Conservation (phyloP, 139 green algal species). For the Spirogloea muscicola region DNA sequence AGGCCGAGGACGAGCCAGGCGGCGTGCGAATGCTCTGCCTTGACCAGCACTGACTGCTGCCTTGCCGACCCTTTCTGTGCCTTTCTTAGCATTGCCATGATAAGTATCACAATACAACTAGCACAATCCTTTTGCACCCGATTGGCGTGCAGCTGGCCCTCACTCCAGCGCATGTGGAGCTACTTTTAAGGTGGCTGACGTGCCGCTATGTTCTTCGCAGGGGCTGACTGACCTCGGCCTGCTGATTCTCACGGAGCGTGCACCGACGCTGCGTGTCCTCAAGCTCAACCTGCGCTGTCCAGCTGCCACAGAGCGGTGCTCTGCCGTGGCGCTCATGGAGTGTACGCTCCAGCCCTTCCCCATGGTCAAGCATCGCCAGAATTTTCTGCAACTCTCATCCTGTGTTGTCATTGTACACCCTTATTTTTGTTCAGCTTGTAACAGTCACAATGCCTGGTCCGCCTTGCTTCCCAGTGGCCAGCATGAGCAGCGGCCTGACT, state of each 20-base stretch:
- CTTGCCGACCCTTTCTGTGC: too few species aligned
- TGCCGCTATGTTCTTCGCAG: constrained; percentile 3
- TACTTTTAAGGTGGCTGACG: too few species aligned
- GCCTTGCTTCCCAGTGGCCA: constrained; percentile 5
- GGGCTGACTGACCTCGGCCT: constrained; percentile 19
- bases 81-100: too few species aligned
- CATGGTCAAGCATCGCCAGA: background rate
- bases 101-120: too few species aligned
- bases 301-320: constrained; percentile 9
- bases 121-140: too few species aligned
- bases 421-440: too few species aligned
- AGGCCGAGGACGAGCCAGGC: constrained; percentile 12
- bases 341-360: background rate
- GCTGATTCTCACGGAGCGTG: constrained; percentile 9
- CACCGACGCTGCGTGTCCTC: constrained; percentile 6
- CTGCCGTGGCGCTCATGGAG: constrained; percentile 35
- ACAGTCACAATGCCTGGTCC: too few species aligned
- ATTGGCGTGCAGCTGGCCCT: too few species aligned
- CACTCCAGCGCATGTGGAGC: too few species aligned
- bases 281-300: constrained; percentile 11
- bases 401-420: background rate
- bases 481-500: constrained; percentile 15
- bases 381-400: background rate
- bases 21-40: constrained; percentile 3
- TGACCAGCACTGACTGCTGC: too few species aligned